Conservation (phyloP, 1,284 basidiomycete species). For the Fistulina hepatica region DNA sequence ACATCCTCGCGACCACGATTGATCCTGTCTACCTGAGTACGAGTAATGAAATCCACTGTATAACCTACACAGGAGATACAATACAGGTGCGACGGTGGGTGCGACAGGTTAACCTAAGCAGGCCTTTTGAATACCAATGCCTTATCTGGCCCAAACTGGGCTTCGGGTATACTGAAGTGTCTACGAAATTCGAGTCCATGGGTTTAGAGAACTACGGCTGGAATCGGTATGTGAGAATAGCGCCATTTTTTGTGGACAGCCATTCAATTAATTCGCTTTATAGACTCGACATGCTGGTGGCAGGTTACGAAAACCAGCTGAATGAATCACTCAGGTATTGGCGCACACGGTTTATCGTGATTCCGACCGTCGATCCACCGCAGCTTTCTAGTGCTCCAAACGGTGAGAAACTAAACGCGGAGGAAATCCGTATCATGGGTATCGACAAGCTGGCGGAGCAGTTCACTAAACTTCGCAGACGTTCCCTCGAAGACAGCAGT, state of each 20-base stretch:
- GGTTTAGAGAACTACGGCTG: constrained; percentile 74
- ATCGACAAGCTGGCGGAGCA: constrained; percentile 88
- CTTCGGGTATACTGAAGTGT: constrained; percentile 74
- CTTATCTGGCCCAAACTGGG: constrained; percentile 90
- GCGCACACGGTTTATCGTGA: constrained; percentile 91
- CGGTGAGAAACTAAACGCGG: constrained; percentile 69
- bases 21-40: constrained; percentile 87
- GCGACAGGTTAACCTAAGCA: constrained; percentile 54
- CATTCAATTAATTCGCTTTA: not conserved
- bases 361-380: constrained; percentile 71
- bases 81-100: constrained; percentile 87
- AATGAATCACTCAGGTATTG: constrained; percentile 82
- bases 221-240: constrained; percentile 60
- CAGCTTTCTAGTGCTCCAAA: constrained; percentile 41
- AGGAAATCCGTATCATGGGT: constrained; percentile 81
- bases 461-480: constrained; percentile 75
- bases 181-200: constrained; percentile 69
- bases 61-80: constrained; percentile 78
- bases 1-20: constrained; percentile 53
- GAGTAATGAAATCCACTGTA: constrained; percentile 90
- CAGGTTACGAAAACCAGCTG: constrained; percentile 76
- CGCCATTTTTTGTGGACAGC: not conserved
- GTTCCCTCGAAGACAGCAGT: constrained; percentile 46
- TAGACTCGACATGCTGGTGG: constrained; percentile 73
- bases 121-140: constrained; percentile 72